phyloP scores from a whole-genome alignment of 352 stramenopile species.

The Pythium myriotylum region DNA sequence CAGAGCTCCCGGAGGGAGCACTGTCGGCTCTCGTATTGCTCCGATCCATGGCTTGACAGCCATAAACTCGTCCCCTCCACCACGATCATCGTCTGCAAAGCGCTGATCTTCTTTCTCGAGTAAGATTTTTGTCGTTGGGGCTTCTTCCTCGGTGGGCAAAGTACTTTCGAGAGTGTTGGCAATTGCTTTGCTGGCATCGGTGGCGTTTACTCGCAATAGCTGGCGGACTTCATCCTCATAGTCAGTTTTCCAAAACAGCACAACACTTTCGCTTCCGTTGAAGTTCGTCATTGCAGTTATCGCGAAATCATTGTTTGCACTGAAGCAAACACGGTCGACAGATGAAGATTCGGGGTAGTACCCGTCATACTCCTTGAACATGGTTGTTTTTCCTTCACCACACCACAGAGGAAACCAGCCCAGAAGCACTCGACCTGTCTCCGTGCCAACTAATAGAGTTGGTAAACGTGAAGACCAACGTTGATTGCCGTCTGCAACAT shows the following conservation, averaged over 20 bases:
- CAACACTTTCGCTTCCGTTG: slow-evolving; percentile 30
- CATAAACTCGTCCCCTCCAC: slow-evolving; percentile 61
- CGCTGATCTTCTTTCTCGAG: slow-evolving; percentile 19
- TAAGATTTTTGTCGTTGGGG: background rate
- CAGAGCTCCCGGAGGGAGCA: slow-evolving; percentile 11
- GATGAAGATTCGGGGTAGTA: slow-evolving; percentile 44
- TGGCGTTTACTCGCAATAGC: slow-evolving; percentile 23
- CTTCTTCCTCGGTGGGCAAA: slow-evolving; percentile 7
- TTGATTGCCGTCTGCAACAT: background rate
- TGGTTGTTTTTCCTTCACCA: slow-evolving; percentile 32
- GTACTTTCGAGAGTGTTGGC: no score
- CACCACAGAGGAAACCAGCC: slow-evolving; percentile 68
- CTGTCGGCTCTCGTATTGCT: slow-evolving; percentile 49
- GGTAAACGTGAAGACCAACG: slow-evolving; percentile 52
- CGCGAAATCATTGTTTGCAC: slow-evolving; percentile 53
- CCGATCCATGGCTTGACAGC: slow-evolving; percentile 68
- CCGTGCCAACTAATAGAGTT: slow-evolving; percentile 46
- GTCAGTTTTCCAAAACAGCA: slow-evolving; percentile 78
- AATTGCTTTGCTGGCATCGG: no score
- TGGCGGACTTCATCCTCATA: slow-evolving; percentile 67
- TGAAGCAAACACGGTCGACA: slow-evolving; percentile 58
- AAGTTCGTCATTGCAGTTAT: slow-evolving; percentile 47
- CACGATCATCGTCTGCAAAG: slow-evolving; percentile 8
- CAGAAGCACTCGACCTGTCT: slow-evolving; percentile 59
- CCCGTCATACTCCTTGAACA: slow-evolving; percentile 62